phyloP scores from a whole-genome alignment of 768 basidiomycete genomes.

The Suillus weaverae region DNA sequence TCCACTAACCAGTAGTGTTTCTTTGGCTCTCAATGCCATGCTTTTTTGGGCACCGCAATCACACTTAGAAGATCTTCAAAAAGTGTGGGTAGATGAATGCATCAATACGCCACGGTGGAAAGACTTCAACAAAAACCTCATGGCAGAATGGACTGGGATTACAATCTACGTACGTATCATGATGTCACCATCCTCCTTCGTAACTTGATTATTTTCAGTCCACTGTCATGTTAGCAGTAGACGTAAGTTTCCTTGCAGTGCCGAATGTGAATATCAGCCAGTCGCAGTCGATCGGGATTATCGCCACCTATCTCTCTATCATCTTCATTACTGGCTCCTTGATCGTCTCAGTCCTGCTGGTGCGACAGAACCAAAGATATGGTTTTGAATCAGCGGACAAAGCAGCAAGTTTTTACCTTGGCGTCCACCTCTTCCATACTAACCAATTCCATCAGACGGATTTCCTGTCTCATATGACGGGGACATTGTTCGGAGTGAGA shows the following conservation, averaged over 20 bases:
- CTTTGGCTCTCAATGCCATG: slow-evolving; percentile 16
- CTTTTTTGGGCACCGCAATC: slow-evolving; percentile 48
- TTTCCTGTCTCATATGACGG: slow-evolving; percentile 14
- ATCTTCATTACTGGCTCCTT: slow-evolving; percentile 35
- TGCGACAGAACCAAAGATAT: slow-evolving; percentile 35
- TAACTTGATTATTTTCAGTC: not conserved
- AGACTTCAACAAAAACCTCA: slow-evolving; percentile 40
- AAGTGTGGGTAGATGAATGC: slow-evolving; percentile 45
- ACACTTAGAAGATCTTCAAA: slow-evolving; percentile 40
- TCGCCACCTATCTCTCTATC: slow-evolving; percentile 40
- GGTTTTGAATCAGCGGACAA: slow-evolving; percentile 21
- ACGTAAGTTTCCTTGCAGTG: slow-evolving; percentile 11
- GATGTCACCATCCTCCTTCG: not conserved
- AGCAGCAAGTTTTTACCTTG: slow-evolving; percentile 24
- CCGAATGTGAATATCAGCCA: slow-evolving; percentile 26
- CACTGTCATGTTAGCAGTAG: slow-evolving; percentile 15
- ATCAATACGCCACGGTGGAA: slow-evolving; percentile 40
- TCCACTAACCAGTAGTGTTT: not conserved
- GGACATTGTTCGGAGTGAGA: not conserved
- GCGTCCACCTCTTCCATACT: not conserved
- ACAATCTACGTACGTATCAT: slow-evolving; percentile 44
- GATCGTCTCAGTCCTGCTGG: slow-evolving; percentile 36
- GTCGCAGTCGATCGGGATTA: slow-evolving; percentile 20
- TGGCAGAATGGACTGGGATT: slow-evolving; percentile 48
- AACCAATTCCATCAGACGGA: not conserved